Conservation (phyloP, 768 basidiomycete species). For the Guyanaporus albipodus region DNA sequence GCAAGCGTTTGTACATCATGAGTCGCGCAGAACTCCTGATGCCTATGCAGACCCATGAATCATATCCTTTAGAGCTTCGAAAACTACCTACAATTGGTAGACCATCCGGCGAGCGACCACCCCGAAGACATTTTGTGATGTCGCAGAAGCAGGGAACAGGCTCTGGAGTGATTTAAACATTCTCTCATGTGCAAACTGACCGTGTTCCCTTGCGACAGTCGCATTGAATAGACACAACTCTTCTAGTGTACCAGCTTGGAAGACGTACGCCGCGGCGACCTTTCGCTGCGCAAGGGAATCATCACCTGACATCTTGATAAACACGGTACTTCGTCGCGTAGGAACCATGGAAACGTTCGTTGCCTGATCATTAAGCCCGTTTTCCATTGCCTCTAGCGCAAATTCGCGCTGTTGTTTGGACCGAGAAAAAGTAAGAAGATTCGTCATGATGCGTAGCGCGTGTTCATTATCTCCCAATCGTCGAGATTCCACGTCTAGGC, state of each 20-base stretch:
- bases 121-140: slow-evolving; percentile 24
- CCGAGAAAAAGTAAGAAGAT: slow-evolving; percentile 60
- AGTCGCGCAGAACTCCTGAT: slow-evolving; percentile 38
- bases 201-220: slow-evolving; percentile 49
- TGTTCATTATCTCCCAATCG: slow-evolving; percentile 50
- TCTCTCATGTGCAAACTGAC: slow-evolving; percentile 68
- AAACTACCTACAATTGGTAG: slow-evolving; percentile 44
- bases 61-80: neutral
- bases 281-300: slow-evolving; percentile 46
- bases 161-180: slow-evolving; percentile 55
- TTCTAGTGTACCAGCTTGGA: slow-evolving; percentile 38
- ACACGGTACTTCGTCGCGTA: slow-evolving; percentile 53
- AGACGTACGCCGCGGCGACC: slow-evolving; percentile 63
- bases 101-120: slow-evolving; percentile 38
- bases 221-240: slow-evolving; percentile 61
- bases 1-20: slow-evolving; percentile 82
- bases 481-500: slow-evolving; percentile 38
- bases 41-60: slow-evolving; percentile 30
- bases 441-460: slow-evolving; percentile 75
- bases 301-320: slow-evolving; percentile 50
- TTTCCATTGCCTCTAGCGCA: slow-evolving; percentile 40
- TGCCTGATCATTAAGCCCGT: slow-evolving; percentile 16
- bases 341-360: slow-evolving; percentile 27
- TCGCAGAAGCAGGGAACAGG: slow-evolving; percentile 37
- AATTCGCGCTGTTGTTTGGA: slow-evolving; percentile 37